Conservation (phyloP, 768 basidiomycete genomes). For the Daedaleopsis sinensis region DNA sequence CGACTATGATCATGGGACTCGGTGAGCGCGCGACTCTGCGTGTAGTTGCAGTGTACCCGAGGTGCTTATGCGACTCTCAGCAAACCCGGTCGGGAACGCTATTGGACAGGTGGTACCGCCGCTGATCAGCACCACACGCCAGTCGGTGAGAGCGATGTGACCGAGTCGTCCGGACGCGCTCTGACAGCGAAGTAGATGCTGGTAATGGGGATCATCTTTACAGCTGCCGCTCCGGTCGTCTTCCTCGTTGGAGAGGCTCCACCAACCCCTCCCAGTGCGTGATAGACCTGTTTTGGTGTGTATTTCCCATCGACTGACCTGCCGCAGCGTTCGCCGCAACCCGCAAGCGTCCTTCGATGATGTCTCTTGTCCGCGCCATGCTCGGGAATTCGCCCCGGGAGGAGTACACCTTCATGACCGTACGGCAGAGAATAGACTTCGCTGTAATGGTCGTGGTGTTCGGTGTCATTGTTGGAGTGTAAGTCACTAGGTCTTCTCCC, state of each 20-base stretch:
- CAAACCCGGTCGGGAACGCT: slow-evolving; percentile 76
- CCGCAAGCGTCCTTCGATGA: slow-evolving; percentile 54
- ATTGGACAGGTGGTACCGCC: slow-evolving; percentile 77
- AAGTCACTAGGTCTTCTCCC: slow-evolving; percentile 29
- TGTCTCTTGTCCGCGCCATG: slow-evolving; percentile 56
- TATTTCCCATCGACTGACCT: too few relatives aligned
- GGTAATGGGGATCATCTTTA: slow-evolving; percentile 72
- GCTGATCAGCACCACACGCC: slow-evolving; percentile 47
- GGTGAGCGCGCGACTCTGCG: slow-evolving; percentile 31
- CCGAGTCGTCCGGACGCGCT: background rate
- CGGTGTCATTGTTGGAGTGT: slow-evolving; percentile 67
- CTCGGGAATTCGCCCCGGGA: slow-evolving; percentile 37
- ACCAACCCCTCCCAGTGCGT: slow-evolving; percentile 78
- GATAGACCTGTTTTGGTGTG: too few relatives aligned
- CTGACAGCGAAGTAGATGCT: slow-evolving; percentile 50
- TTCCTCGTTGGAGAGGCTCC: slow-evolving; percentile 64
- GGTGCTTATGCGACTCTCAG: slow-evolving; percentile 34
- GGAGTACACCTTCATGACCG: slow-evolving; percentile 50
- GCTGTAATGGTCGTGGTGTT: slow-evolving; percentile 60
- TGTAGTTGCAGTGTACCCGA: background rate
- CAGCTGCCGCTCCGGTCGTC: slow-evolving; percentile 58
- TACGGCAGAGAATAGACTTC: slow-evolving; percentile 73
- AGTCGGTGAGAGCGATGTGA: slow-evolving; percentile 51
- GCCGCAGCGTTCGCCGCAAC: slow-evolving; percentile 66
- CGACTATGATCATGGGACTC: slow-evolving; percentile 62